These are phyloP conservation scores for Geotrichum bryndzae DNA, from an alignment of 1,139 yeast genomes.

Conservation along the genomic window DNA sequence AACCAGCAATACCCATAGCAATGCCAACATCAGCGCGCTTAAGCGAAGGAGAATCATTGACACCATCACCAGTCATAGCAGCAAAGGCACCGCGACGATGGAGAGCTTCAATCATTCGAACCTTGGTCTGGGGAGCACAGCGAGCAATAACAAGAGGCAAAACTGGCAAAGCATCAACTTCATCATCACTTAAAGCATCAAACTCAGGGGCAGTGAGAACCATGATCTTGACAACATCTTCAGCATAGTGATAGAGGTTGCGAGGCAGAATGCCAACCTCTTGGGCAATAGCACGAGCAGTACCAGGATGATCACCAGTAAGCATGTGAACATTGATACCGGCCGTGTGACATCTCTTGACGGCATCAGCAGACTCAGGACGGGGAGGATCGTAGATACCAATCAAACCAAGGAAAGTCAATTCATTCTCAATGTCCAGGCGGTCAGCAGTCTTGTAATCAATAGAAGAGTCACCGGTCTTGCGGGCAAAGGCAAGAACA, in stretches of 20 bases:
- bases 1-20: slow-evolving; percentile 80
- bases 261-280: slow-evolving; percentile 80
- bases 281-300: slow-evolving; percentile 76
- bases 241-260: slow-evolving; percentile 56
- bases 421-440: slow-evolving; percentile 47
- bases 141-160: slow-evolving; percentile 77
- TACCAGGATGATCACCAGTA: slow-evolving; percentile 80
- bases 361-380: slow-evolving; percentile 62
- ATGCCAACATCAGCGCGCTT: slow-evolving; percentile 79
- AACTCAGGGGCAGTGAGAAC: slow-evolving; percentile 73
- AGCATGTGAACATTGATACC: slow-evolving; percentile 82
- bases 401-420: slow-evolving; percentile 61
- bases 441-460: slow-evolving; percentile 39
- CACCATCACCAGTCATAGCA: slow-evolving; percentile 89
- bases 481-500: slow-evolving; percentile 61
- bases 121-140: slow-evolving; percentile 82
- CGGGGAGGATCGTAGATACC: slow-evolving; percentile 86
- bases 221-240: slow-evolving; percentile 59
- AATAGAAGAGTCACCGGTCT: slow-evolving; percentile 16
- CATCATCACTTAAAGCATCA: slow-evolving; percentile 55
- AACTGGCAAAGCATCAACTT: slow-evolving; percentile 63
- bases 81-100: slow-evolving; percentile 65
- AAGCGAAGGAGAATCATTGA: slow-evolving; percentile 75
- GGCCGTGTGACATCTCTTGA: slow-evolving; percentile 62
- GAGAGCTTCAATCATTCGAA: slow-evolving; percentile 74